Percentiles rank a stretch among this genome's conserved stretches.
These are phyloP conservation scores for Stagonosporopsis tanaceti DNA, from an alignment of 2,329 filamentous ascomycete species.

Conservation along the genomic window DNA sequence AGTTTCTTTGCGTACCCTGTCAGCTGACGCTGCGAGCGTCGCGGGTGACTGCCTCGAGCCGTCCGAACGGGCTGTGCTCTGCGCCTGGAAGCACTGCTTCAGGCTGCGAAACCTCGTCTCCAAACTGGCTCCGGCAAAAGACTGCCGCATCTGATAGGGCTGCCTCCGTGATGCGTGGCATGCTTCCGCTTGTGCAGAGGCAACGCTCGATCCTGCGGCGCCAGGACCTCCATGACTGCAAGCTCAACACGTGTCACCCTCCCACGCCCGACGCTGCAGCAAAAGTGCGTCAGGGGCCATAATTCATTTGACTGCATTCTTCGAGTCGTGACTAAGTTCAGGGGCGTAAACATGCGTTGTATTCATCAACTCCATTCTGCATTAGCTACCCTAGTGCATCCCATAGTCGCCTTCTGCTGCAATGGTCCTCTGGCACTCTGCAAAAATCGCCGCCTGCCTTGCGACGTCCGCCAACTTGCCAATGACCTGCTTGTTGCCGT, in stretches of 20 bases:
- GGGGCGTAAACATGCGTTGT: neutral
- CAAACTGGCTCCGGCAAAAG: slow-evolving; percentile 10
- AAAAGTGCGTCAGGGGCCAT: slow-evolving; percentile 10
- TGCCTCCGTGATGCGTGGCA: slow-evolving; percentile 23
- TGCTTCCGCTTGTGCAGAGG: slow-evolving; percentile 14
- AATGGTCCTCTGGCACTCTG: slow-evolving; percentile 61
- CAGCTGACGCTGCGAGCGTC: slow-evolving; percentile 19
- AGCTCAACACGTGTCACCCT: slow-evolving; percentile 22
- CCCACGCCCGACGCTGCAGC: slow-evolving; percentile 10
- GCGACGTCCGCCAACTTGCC: slow-evolving; percentile 65
- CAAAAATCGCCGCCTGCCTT: slow-evolving; percentile 67
- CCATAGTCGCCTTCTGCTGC: slow-evolving; percentile 44
- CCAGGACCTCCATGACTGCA: slow-evolving; percentile 12
- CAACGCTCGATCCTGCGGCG: slow-evolving; percentile 6
- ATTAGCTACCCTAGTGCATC: slow-evolving; percentile 27
- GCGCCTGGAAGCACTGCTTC: slow-evolving; percentile 1
- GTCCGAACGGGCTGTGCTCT: slow-evolving; percentile 17
- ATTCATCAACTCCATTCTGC: slow-evolving; percentile 1
- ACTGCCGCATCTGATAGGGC: slow-evolving; percentile 40
- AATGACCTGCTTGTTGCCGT: slow-evolving; percentile 68
- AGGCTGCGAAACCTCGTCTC: slow-evolving; percentile 6
- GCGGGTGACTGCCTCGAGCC: slow-evolving; percentile 17
- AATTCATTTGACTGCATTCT: slow-evolving; percentile 5
- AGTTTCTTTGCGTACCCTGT: slow-evolving; percentile 6
- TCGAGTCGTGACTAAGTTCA: slow-evolving; percentile 3